Conservation (phyloP, 257 asterid species). For the Nicotiana benthamiana region DNA sequence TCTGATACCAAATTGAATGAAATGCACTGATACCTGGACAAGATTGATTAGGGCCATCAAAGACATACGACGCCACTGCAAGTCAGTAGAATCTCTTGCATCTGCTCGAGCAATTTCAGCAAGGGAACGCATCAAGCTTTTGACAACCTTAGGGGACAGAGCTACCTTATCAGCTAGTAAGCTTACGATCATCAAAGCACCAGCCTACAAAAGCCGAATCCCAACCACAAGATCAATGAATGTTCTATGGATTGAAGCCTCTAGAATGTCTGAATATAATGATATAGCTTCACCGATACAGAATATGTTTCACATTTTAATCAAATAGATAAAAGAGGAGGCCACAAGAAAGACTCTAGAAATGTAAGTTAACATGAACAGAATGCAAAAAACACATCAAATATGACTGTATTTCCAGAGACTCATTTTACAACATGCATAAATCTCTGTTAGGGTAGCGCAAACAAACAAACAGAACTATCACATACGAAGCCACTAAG, state of each 20-base stretch:
- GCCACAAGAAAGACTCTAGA: background rate
- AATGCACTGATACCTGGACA: constrained; percentile 60
- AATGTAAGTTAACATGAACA: background rate
- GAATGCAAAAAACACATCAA: background rate
- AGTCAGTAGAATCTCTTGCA: constrained; percentile 45
- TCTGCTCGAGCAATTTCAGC: constrained; percentile 54
- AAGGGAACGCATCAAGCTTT: constrained; percentile 56
- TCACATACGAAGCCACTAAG: background rate
- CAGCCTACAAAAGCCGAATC: constrained; percentile 44
- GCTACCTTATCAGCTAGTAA: constrained; percentile 66
- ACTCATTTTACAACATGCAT: background rate
- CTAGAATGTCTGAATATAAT: background rate
- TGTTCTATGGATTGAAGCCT: background rate
- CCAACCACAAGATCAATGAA: background rate
- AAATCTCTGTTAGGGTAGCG: background rate
- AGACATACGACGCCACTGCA: constrained; percentile 70
- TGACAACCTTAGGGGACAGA: constrained; percentile 50
- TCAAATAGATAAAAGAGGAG: constrained; percentile 8
- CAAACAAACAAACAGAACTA: background rate
- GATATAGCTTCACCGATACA: background rate
- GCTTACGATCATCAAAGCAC: constrained; percentile 79
- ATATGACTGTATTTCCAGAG: background rate
- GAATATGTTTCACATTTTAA: background rate
- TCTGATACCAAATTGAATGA: background rate
- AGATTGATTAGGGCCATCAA: constrained; percentile 65